Evolutionary conservation across 495 filamentous ascomycete species (phyloP), one percentile per base, ranked within the genome.

Genomic region (Penicillium bovifimosum): DNA sequence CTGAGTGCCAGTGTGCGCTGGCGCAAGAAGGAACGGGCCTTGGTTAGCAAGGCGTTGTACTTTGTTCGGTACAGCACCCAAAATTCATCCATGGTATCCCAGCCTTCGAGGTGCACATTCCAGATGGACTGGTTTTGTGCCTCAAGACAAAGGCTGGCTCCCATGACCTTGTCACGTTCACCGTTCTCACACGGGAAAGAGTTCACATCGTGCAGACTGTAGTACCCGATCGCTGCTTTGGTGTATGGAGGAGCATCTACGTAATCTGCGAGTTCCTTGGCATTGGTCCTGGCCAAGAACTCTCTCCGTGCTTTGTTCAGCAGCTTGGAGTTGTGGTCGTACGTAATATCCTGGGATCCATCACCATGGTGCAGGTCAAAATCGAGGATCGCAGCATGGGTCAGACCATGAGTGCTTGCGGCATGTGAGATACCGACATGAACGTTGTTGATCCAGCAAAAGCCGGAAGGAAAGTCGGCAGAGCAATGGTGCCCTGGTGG

Each of bases 371-470:
- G 93, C 6, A 98, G 73, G 66, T 98, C 93, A 62, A 97, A 96
- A 67, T 98, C 93, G 57, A 98, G 82, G 55, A 98, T 98, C 5
- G 90, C 93, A 0, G 90, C 92, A 66, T 97, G 93, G 0, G 91
- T 96, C 35, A 97, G 66, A 6, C 87, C 91, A 61, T 96, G 84
- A 42, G 77, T 80, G 50, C 88, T 78, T 5, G 87, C 84, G 9
- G 85, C 93, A 62, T 96, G 86, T 59, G 92, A 87, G 52, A 97
- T 95, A 0, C 93, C 95, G 29, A 97, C 90, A 63, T 96, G 92
- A 6, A 97, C 90, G 64, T 98, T 98, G 67, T 98, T 98, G 49
- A 98, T 68, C 93, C 93, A 98, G 70, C 93, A 98, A 67, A 98
- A 98, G 1, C 93, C 93, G 1, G 90, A 96, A 0, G 93, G 93